Conservation (phyloP, 345 rosid species). For the Bruguiera parviflora region DNA sequence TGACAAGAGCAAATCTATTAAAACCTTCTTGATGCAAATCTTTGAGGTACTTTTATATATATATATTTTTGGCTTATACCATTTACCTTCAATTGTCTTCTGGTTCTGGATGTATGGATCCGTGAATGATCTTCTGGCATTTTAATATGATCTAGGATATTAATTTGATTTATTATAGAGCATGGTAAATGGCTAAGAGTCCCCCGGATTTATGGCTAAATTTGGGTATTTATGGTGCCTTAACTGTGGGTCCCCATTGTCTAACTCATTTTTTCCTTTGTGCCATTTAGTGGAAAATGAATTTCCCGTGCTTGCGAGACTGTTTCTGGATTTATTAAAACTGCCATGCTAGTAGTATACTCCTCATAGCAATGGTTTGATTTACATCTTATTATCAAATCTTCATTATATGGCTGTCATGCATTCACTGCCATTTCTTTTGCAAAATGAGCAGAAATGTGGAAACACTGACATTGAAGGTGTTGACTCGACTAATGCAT, state of each 20-base stretch:
- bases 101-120: background rate
- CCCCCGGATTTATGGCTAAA: background rate
- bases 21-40: constrained; percentile 96
- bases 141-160: no score
- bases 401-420: background rate
- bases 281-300: background rate
- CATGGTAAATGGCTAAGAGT: background rate
- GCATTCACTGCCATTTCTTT: constrained; percentile 12
- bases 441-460: constrained; percentile 55
- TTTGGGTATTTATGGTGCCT: background rate
- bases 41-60: constrained; percentile 62
- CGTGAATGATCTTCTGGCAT: background rate
- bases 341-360: background rate
- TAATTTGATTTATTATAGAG: no score
- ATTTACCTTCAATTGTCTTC: background rate
- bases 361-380: background rate
- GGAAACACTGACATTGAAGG: constrained; percentile 99
- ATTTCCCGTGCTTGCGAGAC: background rate
- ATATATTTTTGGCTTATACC: background rate
- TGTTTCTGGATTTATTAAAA: constrained; percentile 3
- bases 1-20: constrained; percentile 98
- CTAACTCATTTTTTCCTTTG: no score
- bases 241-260: background rate
- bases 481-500: constrained; percentile 96
- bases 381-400: background rate